Conservation (phyloP, 2,329 filamentous ascomycete genomes). For the Blastomyces parvus region DNA sequence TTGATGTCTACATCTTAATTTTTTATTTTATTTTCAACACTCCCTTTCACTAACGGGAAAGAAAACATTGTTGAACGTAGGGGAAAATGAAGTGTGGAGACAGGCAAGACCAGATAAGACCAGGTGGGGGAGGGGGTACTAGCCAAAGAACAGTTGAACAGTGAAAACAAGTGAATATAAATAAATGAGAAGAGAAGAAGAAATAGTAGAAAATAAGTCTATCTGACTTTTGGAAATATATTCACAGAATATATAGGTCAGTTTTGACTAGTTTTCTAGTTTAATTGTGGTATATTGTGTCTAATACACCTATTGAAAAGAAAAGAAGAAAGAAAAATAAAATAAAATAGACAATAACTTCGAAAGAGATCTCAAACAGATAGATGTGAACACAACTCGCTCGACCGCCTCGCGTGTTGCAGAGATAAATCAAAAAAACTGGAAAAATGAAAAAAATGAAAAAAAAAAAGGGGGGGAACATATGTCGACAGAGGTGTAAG, state of each 20-base stretch:
- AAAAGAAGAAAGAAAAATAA: neutral
- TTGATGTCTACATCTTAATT: neutral
- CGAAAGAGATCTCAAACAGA: neutral
- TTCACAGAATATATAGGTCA: neutral
- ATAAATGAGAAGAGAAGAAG: neutral
- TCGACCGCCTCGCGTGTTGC: neutral
- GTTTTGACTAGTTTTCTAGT: neutral
- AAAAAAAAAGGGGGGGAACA: neutral
- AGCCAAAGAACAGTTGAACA: neutral
- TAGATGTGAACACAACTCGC: slow-evolving; percentile 1
- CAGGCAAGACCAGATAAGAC: neutral
- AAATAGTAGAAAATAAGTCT: neutral
- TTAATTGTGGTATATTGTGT: neutral
- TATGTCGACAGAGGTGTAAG: neutral
- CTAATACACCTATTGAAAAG: neutral
- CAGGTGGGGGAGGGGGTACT: neutral
- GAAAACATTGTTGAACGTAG: neutral
- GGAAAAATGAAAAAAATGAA: neutral
- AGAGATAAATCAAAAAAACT: neutral
- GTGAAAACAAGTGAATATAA: too few relatives aligned
- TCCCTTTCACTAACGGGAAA: neutral
- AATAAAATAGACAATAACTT: neutral
- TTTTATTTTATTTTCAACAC: neutral
- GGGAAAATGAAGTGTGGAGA: neutral
- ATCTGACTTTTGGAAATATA: neutral